phyloP scores from a whole-genome alignment of 2,329 filamentous ascomycete genomes.

The Huntiella decipiens region DNA sequence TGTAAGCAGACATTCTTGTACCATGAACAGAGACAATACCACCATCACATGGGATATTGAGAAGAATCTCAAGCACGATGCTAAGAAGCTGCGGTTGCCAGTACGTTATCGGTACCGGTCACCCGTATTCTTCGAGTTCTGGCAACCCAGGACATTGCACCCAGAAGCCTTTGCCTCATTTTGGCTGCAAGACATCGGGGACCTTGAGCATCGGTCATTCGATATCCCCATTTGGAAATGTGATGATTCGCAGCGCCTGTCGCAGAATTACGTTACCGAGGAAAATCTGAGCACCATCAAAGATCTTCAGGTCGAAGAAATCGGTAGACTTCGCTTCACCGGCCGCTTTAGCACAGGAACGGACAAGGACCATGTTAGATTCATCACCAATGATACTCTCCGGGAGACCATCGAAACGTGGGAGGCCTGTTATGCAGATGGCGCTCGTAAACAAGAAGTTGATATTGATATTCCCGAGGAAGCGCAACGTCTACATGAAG shows the following conservation, averaged over 20 bases:
- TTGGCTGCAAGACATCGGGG: conserved; percentile 72
- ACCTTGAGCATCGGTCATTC: conserved; percentile 58
- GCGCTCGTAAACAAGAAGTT: conserved; percentile 56
- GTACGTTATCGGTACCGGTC: conserved; percentile 82
- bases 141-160: conserved; percentile 46
- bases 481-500: conserved; percentile 60
- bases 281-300: conserved; percentile 51
- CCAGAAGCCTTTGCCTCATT: conserved; percentile 59
- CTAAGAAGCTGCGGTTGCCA: conserved; percentile 43
- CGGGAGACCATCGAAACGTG: conserved; percentile 89
- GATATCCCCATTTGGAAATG: conserved; percentile 87
- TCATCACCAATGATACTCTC: conserved; percentile 71
- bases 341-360: conserved; percentile 78
- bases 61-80: conserved; percentile 21
- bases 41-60: conserved; percentile 29
- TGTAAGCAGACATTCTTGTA: conserved; percentile 16
- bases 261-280: conserved; percentile 82
- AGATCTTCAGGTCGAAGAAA: conserved; percentile 56
- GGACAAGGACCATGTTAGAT: conserved; percentile 65
- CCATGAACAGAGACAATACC: conserved; percentile 7
- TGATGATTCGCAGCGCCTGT: conserved; percentile 52
- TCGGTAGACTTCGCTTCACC: conserved; percentile 65
- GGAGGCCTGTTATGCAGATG: conserved; percentile 80
- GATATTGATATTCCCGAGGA: conserved; percentile 52
- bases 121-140: conserved; percentile 76